Base-by-base conservation (phyloP, 441 rosid genomes). In the Hura crepitans region DNA sequence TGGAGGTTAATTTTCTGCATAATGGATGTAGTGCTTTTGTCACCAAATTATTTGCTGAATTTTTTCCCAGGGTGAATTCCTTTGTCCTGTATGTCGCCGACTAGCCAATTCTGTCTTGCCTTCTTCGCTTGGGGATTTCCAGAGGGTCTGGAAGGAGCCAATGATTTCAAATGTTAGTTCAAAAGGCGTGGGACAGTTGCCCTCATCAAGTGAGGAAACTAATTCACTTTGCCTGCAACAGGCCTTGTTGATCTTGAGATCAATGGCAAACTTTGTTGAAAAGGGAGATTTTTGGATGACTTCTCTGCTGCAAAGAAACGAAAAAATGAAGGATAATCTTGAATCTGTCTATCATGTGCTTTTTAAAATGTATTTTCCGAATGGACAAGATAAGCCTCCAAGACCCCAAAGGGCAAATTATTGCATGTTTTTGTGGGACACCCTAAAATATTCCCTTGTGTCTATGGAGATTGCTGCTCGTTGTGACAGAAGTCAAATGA, bases 21-120 rank as follows among this genome's bases (percentile, higher is more conserved):
- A 20, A 37, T 62, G 23, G 66, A 74, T 77, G 33, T 66, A 37
- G 23, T 64, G 55, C 37, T 68, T 56, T 35, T 37, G 17, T n/a
- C 13, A 42, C 15, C 13, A 23, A 59, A 53, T 35, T 31, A 28
- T 39, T 66, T 68, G 65, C 64, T 72, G 28, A 53, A 66, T 35
- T 28, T 4, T 77, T 78, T 85, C 64, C 60, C 81, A 96, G 99
- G 98, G 96, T 62, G 99, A 96, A 84, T 91, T 96, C 80, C 92
- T 96, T 50, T 96, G 99, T 74, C 99, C 99, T 69, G 94, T 87
- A 69, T 96, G 99, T 70, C 98, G 99, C 59, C 87, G 87, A 33
- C 85, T 93, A 62, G 97, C 92, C 69, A 96, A 96, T 84, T 89
- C 96, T 47, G 80, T 86, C 59, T 77, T 96, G 83, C 97, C 98